Evolutionary conservation across 2,329 filamentous ascomycete genomes (phyloP), one percentile per base, ranked within the genome.

Genomic region (Trichophyton benhamiae): DNA sequence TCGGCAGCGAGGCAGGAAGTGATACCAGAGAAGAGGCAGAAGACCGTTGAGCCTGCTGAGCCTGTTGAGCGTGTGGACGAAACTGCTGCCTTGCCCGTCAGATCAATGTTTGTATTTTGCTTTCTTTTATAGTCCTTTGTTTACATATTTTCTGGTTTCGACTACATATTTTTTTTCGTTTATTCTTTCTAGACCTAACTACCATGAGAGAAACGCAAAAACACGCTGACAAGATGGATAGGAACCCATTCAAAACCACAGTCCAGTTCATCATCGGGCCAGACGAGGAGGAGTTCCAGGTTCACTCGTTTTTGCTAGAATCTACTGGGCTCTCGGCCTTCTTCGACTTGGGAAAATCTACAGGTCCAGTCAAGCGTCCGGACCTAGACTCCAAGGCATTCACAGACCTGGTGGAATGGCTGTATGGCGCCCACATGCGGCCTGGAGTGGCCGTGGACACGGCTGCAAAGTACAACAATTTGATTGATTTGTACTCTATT

Each of bases 221-320:
- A 36, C 7, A 15, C 15, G n/a, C 52, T 55, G 15, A 55, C 30
- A 30, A 27, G 27, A 36, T 36, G 33, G 5, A 36, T 44, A 27
- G 20, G 4, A 58, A 46, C 38, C 59, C 53, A 0, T 63, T 63
- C 42, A 55, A 41, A 1, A 52, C 53, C 1, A 52, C 60, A 3
- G 27, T 61, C 13, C 46, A 17, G 6, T 27, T 63, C 25, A 55
- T 57, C 33, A 57, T 63, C n/a, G 62, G 62, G 3, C 52, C 25
- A 11, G 46, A 55, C 48, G 25, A 17, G 9, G 55, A 59, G 44
- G 53, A 61, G n/a, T 63, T 61, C 33, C 57, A 52, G 5, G 38
- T 63, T 6, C 62, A 63, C 36, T 8, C 59, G 7, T 48, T 59
- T 25, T 4, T 63, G 7, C 27, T 63, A 6, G 13, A 33, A 13